These are phyloP conservation scores for Lepraria neglecta DNA, from an alignment of 495 filamentous ascomycete species.

Conservation along the genomic window DNA sequence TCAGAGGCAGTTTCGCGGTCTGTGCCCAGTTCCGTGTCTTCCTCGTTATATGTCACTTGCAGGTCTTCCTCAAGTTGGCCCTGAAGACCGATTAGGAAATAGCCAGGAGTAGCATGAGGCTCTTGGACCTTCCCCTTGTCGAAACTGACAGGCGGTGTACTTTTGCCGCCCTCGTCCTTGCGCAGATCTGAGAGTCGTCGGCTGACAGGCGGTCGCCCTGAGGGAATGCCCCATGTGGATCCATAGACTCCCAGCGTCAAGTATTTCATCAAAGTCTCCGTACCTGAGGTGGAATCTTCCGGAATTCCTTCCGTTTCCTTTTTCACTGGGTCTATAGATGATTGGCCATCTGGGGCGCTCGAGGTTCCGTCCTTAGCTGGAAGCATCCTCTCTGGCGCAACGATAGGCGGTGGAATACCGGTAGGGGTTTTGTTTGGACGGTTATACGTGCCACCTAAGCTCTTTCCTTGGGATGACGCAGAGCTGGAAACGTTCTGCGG, in stretches of 20 bases:
- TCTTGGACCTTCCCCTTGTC: neutral
- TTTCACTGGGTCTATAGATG: neutral
- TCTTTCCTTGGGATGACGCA: neutral
- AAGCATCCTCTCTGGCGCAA: constrained; percentile 1
- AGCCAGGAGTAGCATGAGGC: constrained; percentile 36
- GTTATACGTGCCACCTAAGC: neutral
- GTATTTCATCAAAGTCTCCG: constrained; percentile 52
- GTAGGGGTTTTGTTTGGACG: neutral
- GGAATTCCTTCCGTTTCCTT: neutral
- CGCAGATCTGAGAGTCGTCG: constrained; percentile 28
- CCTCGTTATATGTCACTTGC: constrained; percentile 27
- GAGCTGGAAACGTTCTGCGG: neutral
- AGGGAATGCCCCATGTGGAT: constrained; percentile 49
- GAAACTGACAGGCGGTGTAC: neutral
- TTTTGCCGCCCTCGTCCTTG: constrained; percentile 17
- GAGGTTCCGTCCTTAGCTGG: neutral
- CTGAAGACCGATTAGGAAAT: constrained; percentile 66
- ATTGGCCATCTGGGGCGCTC: neutral
- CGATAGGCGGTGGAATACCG: constrained; percentile 26
- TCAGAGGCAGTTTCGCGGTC: constrained; percentile 8
- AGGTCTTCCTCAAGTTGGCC: constrained; percentile 50
- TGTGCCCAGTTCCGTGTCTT: constrained; percentile 21
- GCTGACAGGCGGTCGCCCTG: constrained; percentile 29
- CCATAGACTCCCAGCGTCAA: constrained; percentile 55
- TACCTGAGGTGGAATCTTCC: constrained; percentile 28